Base-by-base conservation (phyloP, 371 early-diverging fungal species). In the Rhizomucor pusillus region DNA sequence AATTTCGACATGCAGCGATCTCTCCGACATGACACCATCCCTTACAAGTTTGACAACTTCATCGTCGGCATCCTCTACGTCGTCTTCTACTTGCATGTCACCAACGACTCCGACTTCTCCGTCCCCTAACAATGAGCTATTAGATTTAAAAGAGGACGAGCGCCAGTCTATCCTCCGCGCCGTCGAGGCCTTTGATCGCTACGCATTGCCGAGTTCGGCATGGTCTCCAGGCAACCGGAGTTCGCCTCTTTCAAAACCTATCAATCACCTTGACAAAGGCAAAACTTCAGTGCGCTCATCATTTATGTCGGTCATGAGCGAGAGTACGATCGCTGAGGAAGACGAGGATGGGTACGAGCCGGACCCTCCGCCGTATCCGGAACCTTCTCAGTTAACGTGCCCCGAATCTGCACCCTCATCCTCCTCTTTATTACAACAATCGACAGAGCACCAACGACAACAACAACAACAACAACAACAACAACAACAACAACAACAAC, bases 101-200 rank as follows among this genome's bases (percentile, higher is more conserved):
- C 29, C 44, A 7, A 35, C 36, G 0, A 46, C 23, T 16, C 40
- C 7, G n/a, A 39, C 20, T 20, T 24, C 43, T 12, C n/a, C 33
- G 14, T 35, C 16, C 33, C 33, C 47, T 34, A 54, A n/a, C 12
- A 37, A 25, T 5, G 29, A 29, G 7, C 24, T 20, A 3, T n/a
- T n/a, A n/a, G 47, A 29, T 18, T 43, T 43, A 33, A 41, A 40
- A 43, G 47, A 36, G 23, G 35, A 54, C 19, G 54, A 58, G 11
- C 50, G 55, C 18, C 53, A 53, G 23, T 41, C 43, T 18, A 62
- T 71, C 13, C 5, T 52, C 7, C 56, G 50, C 35, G 71, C 65
- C 4, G 57, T 71, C 34, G 57, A 65, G 41, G 67, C 65, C 14
- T 61, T 64, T 46, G 64, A 67, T 39, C 60, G 60, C 2, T 66